These are phyloP conservation scores for Rhizophora apiculata DNA, from an alignment of 345 rosid species.

Conservation along the genomic window DNA sequence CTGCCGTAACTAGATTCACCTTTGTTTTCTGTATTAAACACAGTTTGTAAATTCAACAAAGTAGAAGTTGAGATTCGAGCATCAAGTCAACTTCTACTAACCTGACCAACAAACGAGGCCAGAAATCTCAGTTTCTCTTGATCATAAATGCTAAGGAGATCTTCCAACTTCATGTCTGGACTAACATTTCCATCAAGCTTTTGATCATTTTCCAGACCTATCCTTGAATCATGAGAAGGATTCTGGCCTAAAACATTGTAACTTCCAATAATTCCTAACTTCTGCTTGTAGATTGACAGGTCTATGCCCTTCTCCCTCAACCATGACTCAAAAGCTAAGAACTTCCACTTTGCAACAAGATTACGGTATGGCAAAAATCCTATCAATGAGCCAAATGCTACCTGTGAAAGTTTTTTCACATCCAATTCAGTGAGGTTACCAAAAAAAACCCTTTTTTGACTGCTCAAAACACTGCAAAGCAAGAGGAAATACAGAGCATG, in stretches of 20 bases:
- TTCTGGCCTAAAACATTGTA: conserved; percentile 39
- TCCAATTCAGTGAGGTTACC: conserved; percentile 4
- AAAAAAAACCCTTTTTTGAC: not conserved
- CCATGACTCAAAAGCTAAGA: conserved; percentile 94
- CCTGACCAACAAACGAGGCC: conserved; percentile 89
- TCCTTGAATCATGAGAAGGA: conserved; percentile 32
- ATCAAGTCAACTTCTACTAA: conserved; percentile 29
- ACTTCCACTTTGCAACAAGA: conserved; percentile 77
- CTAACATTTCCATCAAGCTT: conserved; percentile 41
- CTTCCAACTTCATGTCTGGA: conserved; percentile 73
- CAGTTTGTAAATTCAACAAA: conserved; percentile 5
- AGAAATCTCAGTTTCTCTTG: conserved; percentile 79
- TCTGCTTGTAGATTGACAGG: conserved; percentile 67
- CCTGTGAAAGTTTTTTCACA: conserved; percentile 42
- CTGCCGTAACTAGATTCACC: conserved; percentile 56
- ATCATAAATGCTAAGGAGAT: conserved; percentile 77
- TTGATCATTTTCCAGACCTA: conserved; percentile 32
- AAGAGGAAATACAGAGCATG: not conserved
- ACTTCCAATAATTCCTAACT: conserved; percentile 63
- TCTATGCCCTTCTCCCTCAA: conserved; percentile 80
- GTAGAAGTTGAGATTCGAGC: conserved; percentile 8
- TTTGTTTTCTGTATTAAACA: conserved; percentile 58
- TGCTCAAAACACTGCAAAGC: conserved; percentile 10
- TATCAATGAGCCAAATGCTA: conserved; percentile 73
- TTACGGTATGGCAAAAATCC: conserved; percentile 88